Conservation (phyloP, 164 flowering plant species). For the Cinnamomum micranthum region DNA sequence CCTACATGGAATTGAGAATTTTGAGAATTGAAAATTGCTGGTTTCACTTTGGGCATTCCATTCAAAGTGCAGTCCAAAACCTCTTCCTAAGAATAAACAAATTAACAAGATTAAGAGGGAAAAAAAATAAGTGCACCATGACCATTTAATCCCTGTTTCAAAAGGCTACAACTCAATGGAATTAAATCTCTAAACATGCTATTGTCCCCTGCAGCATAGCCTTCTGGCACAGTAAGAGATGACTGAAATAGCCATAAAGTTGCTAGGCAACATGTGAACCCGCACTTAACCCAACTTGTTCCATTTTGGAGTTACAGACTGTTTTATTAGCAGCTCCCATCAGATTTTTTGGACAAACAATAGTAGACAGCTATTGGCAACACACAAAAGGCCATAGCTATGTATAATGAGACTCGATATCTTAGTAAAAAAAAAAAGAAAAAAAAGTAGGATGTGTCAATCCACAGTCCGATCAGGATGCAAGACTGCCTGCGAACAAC, state of each 20-base stretch:
- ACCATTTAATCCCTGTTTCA: too few species aligned
- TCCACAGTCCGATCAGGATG: too few species aligned
- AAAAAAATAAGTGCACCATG: too few species aligned
- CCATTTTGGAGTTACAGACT: background rate
- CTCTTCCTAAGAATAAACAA: background rate
- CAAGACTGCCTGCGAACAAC: too few species aligned
- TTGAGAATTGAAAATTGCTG: background rate
- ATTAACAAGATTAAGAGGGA: too few species aligned
- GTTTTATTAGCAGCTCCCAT: background rate
- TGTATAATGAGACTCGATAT: too few species aligned
- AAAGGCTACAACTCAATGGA: too few species aligned
- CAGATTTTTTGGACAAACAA: background rate
- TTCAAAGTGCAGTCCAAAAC: background rate
- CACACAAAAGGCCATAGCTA: background rate
- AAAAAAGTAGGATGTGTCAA: too few species aligned
- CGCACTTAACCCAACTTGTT: background rate
- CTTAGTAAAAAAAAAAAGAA: too few species aligned
- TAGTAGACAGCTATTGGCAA: background rate
- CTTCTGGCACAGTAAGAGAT: background rate
- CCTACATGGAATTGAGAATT: conserved; percentile 37
- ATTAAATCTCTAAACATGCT: too few species aligned
- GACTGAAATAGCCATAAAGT: background rate
- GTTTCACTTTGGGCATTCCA: background rate
- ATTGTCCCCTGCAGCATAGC: too few species aligned
- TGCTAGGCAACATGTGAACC: background rate